Conservation (phyloP, 2,329 filamentous ascomycete species). For the Capronia epimyces region DNA sequence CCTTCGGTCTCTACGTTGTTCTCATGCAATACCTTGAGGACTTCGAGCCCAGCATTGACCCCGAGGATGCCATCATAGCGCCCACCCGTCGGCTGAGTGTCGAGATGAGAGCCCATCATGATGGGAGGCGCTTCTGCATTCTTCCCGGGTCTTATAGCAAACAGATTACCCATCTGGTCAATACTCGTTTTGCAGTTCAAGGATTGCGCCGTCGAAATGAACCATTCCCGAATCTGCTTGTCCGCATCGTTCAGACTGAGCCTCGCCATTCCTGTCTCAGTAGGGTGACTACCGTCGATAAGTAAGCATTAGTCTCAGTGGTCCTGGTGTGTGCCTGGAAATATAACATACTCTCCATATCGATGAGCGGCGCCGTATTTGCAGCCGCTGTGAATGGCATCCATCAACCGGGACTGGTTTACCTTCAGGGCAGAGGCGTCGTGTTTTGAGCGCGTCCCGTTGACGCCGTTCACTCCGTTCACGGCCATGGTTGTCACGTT, state of each 20-base stretch:
- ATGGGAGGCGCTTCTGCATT: conserved; percentile 55
- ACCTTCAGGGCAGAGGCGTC: conserved; percentile 27
- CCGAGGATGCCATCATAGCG: conserved; percentile 73
- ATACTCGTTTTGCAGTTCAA: conserved; percentile 63
- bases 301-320: background rate
- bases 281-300: conserved; percentile 15
- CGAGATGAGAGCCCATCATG: conserved; percentile 65
- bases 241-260: conserved; percentile 67
- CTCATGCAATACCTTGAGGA: conserved; percentile 63
- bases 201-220: conserved; percentile 56
- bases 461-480: conserved; percentile 19
- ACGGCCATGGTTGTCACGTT: conserved; percentile 11
- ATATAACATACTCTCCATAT: conserved; percentile 26
- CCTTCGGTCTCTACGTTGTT: conserved; percentile 63
- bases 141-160: conserved; percentile 63
- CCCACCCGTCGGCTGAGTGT: conserved; percentile 49
- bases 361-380: conserved; percentile 28
- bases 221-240: conserved; percentile 69
- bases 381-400: conserved; percentile 28
- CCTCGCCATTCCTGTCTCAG: conserved; percentile 61
- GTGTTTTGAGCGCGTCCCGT: conserved; percentile 20
- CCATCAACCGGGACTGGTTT: conserved; percentile 27
- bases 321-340: too few species aligned
- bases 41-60: conserved; percentile 66
- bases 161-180: conserved; percentile 76